phyloP scores from a whole-genome alignment of 2,329 filamentous ascomycete genomes.

The Penicillium sumatraense region DNA sequence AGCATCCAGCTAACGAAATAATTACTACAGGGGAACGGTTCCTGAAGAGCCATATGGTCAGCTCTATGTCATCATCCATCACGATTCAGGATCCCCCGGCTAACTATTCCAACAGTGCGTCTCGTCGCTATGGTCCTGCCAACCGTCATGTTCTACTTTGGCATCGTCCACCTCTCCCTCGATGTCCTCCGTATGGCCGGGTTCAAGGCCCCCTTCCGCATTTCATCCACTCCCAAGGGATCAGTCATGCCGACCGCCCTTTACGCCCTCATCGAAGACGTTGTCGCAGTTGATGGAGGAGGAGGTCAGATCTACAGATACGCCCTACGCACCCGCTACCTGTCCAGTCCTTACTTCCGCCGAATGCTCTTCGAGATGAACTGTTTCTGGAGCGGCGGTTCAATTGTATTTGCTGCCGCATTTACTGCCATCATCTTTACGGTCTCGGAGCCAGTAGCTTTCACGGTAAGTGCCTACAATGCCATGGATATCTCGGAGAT shows the following conservation, averaged over 20 bases:
- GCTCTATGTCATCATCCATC: slow-evolving; percentile 3
- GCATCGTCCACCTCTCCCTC: slow-evolving; percentile 45
- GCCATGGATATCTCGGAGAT: background rate
- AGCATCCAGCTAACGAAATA: slow-evolving; percentile 20
- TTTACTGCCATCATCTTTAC: slow-evolving; percentile 57
- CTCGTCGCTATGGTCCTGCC: slow-evolving; percentile 51
- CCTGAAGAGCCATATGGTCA: slow-evolving; percentile 45
- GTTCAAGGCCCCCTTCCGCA: slow-evolving; percentile 62
- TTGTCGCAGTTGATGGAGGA: slow-evolving; percentile 68
- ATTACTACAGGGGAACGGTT: slow-evolving; percentile 48
- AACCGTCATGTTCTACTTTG: slow-evolving; percentile 53
- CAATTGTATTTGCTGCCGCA: slow-evolving; percentile 51
- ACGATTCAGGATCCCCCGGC: background rate
- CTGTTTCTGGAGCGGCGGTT: slow-evolving; percentile 61
- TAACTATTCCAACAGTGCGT: slow-evolving; percentile 35
- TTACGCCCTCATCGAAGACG: slow-evolving; percentile 70
- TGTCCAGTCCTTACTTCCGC: slow-evolving; percentile 59
- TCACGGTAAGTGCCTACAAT: slow-evolving; percentile 40
- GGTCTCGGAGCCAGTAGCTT: slow-evolving; percentile 53
- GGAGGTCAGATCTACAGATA: slow-evolving; percentile 60
- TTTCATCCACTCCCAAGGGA: slow-evolving; percentile 67
- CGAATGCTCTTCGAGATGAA: slow-evolving; percentile 60
- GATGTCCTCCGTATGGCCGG: slow-evolving; percentile 47
- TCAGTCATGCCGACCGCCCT: slow-evolving; percentile 62
- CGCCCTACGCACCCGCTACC: slow-evolving; percentile 57